These are phyloP conservation scores for Pythium aphanidermatum DNA, from an alignment of 352 stramenopile genomes.

Conservation along the genomic window DNA sequence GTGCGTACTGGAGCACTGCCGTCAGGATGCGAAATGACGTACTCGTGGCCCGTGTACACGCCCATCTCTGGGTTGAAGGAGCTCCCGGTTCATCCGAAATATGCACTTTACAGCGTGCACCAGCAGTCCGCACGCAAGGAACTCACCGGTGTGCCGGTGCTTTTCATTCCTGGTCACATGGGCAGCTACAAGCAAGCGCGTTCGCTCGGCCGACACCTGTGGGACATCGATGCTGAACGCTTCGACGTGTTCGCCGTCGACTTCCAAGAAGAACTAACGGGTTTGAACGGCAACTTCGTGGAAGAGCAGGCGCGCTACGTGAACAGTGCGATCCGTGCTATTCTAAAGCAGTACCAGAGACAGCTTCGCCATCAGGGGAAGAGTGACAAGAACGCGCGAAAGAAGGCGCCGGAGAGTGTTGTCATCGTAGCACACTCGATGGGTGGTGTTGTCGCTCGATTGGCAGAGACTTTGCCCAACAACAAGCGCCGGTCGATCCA, in stretches of 20 bases:
- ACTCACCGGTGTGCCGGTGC: conserved; percentile 61
- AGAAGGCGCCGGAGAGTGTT: conserved; percentile 40
- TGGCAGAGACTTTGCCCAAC: conserved; percentile 63
- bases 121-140: conserved; percentile 43
- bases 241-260: conserved; percentile 83
- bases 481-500: conserved; percentile 69
- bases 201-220: conserved; percentile 67
- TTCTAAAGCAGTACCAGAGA: conserved; percentile 70
- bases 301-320: conserved; percentile 64
- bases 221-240: conserved; percentile 39
- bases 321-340: conserved; percentile 64
- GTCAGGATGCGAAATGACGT: conserved; percentile 80
- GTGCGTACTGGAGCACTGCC: conserved; percentile 20
- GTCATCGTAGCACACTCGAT: conserved; percentile 83
- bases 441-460: conserved; percentile 66
- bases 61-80: conserved; percentile 32
- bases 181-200: conserved; percentile 84
- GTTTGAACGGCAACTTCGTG: conserved; percentile 60
- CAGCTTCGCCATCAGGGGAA: conserved; percentile 25
- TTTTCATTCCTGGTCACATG: conserved; percentile 79
- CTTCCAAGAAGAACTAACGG: conserved; percentile 69
- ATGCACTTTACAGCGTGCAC: conserved; percentile 58
- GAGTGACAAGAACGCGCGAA: conserved; percentile 9
- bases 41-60: conserved; percentile 80
- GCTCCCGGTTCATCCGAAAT: conserved; percentile 44